Conservation (phyloP, 345 rosid species). For the Gossypium arboreum region DNA sequence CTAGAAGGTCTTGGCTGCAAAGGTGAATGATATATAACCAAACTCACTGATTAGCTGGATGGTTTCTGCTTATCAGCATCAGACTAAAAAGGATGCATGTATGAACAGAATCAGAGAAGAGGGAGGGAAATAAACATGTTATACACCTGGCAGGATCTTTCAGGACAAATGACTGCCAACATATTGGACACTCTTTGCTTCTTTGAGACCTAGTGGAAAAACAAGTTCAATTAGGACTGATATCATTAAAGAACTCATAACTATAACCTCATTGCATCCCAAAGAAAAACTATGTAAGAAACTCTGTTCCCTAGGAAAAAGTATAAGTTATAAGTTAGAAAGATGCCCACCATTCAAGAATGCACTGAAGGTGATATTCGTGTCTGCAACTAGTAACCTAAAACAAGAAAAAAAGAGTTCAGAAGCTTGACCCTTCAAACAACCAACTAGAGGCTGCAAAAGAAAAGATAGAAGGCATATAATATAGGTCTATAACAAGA, state of each 20-base stretch:
- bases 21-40: background rate
- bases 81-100: background rate
- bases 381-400: constrained; percentile 92
- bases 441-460: background rate
- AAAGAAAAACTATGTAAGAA: background rate
- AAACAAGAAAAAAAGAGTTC: constrained; percentile 18
- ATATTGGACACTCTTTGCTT: constrained; percentile 94
- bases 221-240: constrained; percentile 11
- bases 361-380: constrained; percentile 92
- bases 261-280: background rate
- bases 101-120: background rate
- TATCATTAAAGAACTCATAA: background rate
- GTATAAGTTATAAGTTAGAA: background rate
- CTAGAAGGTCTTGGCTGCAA: constrained; percentile 80
- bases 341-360: constrained; percentile 70
- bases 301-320: background rate
- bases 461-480: background rate
- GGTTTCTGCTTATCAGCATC: constrained; percentile 13
- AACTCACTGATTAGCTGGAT: constrained; percentile 15
- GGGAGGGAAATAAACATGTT: background rate
- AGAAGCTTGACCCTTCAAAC: background rate
- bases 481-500: background rate
- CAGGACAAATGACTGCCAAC: constrained; percentile 69
- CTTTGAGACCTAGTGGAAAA: constrained; percentile 71
- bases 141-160: constrained; percentile 68